Evolutionary conservation across 345 rosid genomes (phyloP).

Genomic region (Salix purpurea): DNA sequence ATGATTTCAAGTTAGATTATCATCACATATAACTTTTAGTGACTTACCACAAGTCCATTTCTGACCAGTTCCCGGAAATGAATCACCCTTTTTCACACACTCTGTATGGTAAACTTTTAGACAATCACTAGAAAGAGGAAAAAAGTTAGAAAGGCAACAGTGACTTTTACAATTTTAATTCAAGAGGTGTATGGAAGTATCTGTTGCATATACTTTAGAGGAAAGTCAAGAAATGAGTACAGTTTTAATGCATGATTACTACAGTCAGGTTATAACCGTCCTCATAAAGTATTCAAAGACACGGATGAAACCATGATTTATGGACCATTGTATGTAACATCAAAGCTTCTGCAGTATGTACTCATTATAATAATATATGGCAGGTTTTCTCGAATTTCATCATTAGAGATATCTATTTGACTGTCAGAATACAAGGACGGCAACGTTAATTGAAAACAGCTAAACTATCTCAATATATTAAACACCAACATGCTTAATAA

Average conservation of each 20-base stretch:
- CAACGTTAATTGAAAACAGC: not conserved
- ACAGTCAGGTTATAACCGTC: not conserved
- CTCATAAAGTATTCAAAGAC: not conserved
- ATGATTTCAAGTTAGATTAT: not conserved
- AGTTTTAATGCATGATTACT: not conserved
- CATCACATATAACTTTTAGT: not conserved
- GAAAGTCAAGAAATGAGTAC: not conserved
- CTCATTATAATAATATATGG: not conserved
- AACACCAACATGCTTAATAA: not conserved
- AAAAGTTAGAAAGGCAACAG: not conserved
- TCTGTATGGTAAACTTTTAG: conserved; percentile 24
- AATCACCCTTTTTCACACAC: conserved; percentile 14
- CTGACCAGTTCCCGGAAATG: not conserved
- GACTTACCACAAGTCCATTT: conserved; percentile 27
- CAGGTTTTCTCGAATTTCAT: not conserved
- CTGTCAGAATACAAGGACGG: not conserved
- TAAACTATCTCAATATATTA: not conserved
- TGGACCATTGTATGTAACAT: not conserved
- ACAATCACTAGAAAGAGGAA: conserved; percentile 19
- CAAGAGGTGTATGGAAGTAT: not conserved
- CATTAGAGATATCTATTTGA: not conserved
- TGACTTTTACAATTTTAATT: not conserved
- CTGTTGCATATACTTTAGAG: not conserved
- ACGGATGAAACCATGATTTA: not conserved
- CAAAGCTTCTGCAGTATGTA: not conserved